Base-by-base conservation (phyloP, 495 filamentous ascomycete species). In the Hamigera avellanea region DNA sequence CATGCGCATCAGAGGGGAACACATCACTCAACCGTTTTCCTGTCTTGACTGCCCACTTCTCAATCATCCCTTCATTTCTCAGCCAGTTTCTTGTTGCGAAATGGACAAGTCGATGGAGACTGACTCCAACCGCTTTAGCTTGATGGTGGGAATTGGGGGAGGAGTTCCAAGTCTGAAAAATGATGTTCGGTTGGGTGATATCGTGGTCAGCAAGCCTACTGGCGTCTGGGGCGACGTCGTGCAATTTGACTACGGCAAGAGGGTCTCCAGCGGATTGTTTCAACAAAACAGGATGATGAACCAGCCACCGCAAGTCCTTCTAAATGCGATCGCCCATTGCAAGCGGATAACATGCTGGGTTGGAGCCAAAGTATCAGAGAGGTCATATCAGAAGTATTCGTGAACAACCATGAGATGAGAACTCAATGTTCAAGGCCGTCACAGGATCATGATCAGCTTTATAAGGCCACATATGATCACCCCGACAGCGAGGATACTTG, bases 181-280 rank as follows among this genome's bases (percentile, higher is more conserved):
- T n/a, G 50, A 56, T 41, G 52, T 62, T 19, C 49, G 55, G 4
- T 46, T 65, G 1, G 59, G 61, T 8, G 57, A 62, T 47, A 40
- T 65, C 2, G 57, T 62, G 1, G 50, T 62, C 19, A 59, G 59
- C 32, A 53, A 45, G 18, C 54, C 51, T 29, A 41, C 36, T 14
- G 35, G 38, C 2, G 23, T 12, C 14, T 42, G 27, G 10, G 43
- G 52, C n/a, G 57, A 53, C 0, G 56, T 54, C 0, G 29, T 63
- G 1, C 57, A 61, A 34, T 63, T 56, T 40, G 55, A 63, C 28
- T 54, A 50, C 35, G 67, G 64, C 4, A 70, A 67, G 33, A 43
- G 45, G 6, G 8, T 45, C 8, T 19, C 32, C 2, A 45, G 39
- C 6, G 50, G 49, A 8, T 9, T 4, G 9, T 61, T 64, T 36